Evolutionary conservation across 345 rosid species (phyloP), one percentile per base, ranked within the genome.

Genomic region (thale cress (Arabidopsis thaliana)): DNA sequence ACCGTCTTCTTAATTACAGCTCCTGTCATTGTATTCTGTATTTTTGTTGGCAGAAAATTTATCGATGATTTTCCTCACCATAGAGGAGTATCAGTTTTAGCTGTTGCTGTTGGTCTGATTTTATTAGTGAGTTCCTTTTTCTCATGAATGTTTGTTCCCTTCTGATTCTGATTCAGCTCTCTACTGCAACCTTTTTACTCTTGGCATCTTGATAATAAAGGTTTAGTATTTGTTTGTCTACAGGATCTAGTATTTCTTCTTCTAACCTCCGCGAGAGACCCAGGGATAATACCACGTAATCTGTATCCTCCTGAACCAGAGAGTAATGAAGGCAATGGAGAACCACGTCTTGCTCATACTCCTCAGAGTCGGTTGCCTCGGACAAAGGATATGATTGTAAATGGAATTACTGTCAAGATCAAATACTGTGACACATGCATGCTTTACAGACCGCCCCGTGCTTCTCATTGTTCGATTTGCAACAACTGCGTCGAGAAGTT

Each of bases 381-480:
- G 60, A 84, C 83, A 36, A 89, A 83, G 66, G 97, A 91, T 78
- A 84, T 91, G 51, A 9, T 77, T 73, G 79, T 93, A 24, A 93
- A 93, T 78, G 99, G 97, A 67, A 81, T 88, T 49, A 59, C 59
- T 44, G 88, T 93, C 56, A 93, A 84, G 89, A 80, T 84, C 72
- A 96, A 93, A 79, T 96, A 93, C 79, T 96, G 99, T 79, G 91
- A 89, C 55, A 93, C 98, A 5, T 96, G 99, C 80, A 85, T 86
- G 98, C 89, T 86, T 53, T 89, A 90, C 67, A 86, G 99, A 76
- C 99, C 95, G 58, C 97, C 93, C 13, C 94, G 99, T n/a, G 89
- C 93, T 84, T 96, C 99, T 84, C 99, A 96, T 80, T 96, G 99
- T 75, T 93, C 99, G 1, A 89, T 88, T 80, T 96, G 99, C 76